Evolutionary conservation across 108 stramenopile genomes (phyloP), one percentile per base, ranked within the genome.

Genomic region (Stephanodiscus triporus): DNA sequence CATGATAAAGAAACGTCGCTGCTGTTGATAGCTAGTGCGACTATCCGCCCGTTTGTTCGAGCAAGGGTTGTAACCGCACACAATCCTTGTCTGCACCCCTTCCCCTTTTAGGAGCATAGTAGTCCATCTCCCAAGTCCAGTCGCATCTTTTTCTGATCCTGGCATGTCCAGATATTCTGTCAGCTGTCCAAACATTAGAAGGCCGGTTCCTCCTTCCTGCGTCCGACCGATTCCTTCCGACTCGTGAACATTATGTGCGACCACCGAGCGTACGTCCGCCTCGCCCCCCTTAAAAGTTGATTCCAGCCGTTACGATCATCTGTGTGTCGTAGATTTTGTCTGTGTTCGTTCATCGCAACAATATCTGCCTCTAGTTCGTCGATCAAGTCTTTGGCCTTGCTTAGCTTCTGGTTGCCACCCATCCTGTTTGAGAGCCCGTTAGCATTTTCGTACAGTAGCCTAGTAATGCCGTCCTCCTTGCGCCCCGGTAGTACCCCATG

Each of bases 251-350:
- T 55, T 68, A 6, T 68, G 68, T 0, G 29, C 54, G 0, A 37
- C 36, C 17, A 68, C 55, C 9, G 54, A 19, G 23, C 36, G 16
- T 0, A 68, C 13, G 9, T 54, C 53, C 22, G 32, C 27, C 9
- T 55, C 54, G 0, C 68, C 54, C 19, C 68, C 54, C 37, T 9
- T 10, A 68, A 68, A 51, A 68, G 27, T 6, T 68, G 50, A 13
- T 16, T 17, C 13, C 24, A 40, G 6, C 68, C 53, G 20, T 68
- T 68, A 0, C 5, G 17, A 7, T 49, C 6, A 19, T 16, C 48
- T 49, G 2, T 49, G 19, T 49, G 48, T 7, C 6, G 16, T 19
- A 53, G 20, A 11, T 68, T 68, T 37, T 34, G 32, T 9, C 68
- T 13, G 29, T 55, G 50, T 7, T 68, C 68, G 37, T 37, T 68